These are phyloP conservation scores for Thielaviopsis cerberus DNA, from an alignment of 2,329 filamentous ascomycete species.

Conservation along the genomic window DNA sequence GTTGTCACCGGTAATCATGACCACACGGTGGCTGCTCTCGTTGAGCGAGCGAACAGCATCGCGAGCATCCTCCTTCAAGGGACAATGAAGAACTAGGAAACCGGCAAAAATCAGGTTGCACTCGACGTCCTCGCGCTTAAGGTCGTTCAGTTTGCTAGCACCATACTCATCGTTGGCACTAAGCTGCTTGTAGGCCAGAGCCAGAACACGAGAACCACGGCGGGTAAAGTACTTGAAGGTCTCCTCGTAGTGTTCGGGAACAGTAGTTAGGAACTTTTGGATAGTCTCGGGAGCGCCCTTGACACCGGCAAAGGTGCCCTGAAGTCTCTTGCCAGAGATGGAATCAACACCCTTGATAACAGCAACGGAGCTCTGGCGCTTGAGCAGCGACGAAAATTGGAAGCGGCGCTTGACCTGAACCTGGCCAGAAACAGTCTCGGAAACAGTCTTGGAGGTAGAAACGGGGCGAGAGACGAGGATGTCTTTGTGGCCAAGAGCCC, in stretches of 20 bases:
- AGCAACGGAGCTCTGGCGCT: slow-evolving; percentile 87
- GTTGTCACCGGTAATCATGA: slow-evolving; percentile 99
- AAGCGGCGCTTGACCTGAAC: slow-evolving; percentile 94
- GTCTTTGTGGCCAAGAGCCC: slow-evolving; percentile 82
- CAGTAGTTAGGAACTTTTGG: slow-evolving; percentile 68
- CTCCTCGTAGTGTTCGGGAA: slow-evolving; percentile 82
- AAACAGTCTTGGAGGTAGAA: slow-evolving; percentile 21
- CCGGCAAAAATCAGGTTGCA: slow-evolving; percentile 72
- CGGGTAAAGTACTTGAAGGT: slow-evolving; percentile 97
- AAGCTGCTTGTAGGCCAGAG: slow-evolving; percentile 84
- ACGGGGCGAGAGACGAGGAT: slow-evolving; percentile 51
- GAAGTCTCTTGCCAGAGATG: slow-evolving; percentile 55
- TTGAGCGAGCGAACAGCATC: slow-evolving; percentile 92
- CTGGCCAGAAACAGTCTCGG: slow-evolving; percentile 40
- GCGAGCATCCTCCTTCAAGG: slow-evolving; percentile 88
- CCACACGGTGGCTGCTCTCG: slow-evolving; percentile 91
- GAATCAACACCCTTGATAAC: slow-evolving; percentile 56
- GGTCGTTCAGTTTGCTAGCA: slow-evolving; percentile 70
- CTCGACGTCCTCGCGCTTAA: slow-evolving; percentile 86
- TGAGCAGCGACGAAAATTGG: slow-evolving; percentile 92
- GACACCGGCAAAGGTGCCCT: slow-evolving; percentile 79
- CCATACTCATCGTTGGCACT: slow-evolving; percentile 66
- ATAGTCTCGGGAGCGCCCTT: slow-evolving; percentile 98
- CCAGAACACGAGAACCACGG: slow-evolving; percentile 83
- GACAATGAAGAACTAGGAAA: slow-evolving; percentile 87